A percentile compares a stretch with the other conserved stretches of the same genome.
These are phyloP conservation scores for Ophiostoma populinum DNA, from an alignment of 2,329 filamentous ascomycete species.

Conservation along the genomic window DNA sequence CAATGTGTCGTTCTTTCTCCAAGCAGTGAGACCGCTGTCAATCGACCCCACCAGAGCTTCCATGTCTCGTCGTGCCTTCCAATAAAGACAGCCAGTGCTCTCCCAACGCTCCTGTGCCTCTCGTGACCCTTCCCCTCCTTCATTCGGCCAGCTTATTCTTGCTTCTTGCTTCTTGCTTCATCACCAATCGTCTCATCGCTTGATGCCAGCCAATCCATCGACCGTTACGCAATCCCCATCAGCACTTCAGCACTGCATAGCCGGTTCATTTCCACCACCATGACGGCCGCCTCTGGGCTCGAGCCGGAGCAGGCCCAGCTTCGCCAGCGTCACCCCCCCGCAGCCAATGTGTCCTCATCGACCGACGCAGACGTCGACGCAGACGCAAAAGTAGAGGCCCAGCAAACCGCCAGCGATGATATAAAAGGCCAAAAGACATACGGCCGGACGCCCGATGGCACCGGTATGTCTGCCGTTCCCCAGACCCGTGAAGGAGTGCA, in stretches of 20 bases:
- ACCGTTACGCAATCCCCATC: too few relatives aligned
- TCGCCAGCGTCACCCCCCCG: slow-evolving; percentile 7
- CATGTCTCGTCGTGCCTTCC: too few relatives aligned
- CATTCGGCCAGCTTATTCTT: too few relatives aligned
- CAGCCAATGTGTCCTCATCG: neutral
- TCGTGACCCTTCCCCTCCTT: too few relatives aligned
- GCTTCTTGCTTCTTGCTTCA: too few relatives aligned
- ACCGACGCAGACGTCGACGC: neutral
- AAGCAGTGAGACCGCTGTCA: too few relatives aligned
- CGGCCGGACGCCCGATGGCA: slow-evolving; percentile 80
- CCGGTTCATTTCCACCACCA: slow-evolving; percentile 2
- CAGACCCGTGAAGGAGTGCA: neutral
- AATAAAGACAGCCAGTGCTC: too few relatives aligned
- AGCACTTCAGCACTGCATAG: too few relatives aligned
- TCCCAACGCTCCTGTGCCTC: neutral
- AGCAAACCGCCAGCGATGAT: neutral
- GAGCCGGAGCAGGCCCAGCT: slow-evolving; percentile 6
- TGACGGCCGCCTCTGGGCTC: slow-evolving; percentile 8
- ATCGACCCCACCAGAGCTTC: too few relatives aligned
- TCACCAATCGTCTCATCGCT: too few relatives aligned
- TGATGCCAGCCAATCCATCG: too few relatives aligned
- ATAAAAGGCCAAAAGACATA: slow-evolving; percentile 53
- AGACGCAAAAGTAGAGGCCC: neutral
- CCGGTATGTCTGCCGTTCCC: slow-evolving; percentile 42
- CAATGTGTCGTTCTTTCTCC: too few relatives aligned